Evolutionary conservation across 495 filamentous ascomycete species (phyloP), one percentile per base, ranked within the genome.

Genomic region (Daldinia concentrica): DNA sequence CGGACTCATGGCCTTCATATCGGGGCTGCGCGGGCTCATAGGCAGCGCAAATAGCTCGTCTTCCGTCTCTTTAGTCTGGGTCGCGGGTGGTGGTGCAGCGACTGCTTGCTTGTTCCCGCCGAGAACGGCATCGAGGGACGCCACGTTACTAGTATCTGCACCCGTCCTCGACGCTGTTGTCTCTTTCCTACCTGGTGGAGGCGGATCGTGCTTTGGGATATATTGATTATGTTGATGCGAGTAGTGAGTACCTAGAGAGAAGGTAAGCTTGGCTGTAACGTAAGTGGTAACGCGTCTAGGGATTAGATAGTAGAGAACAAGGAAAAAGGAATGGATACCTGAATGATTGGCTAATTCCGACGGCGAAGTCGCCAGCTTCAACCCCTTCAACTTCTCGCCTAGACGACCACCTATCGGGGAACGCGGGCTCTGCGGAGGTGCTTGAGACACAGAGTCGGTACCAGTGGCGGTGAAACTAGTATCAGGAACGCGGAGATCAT

Each of bases 1-100:
- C 7, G 91, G 91, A 71, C 91, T 94, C 32, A 59, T 66, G 57
- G 87, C 89, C 45, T 84, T 86, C 74, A 93, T 91, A 73, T 94
- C 92, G 0, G 93, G 92, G 65, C 90, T 91, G 34, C 91, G 86
- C 7, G 92, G 92, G 68, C 90, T 92, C 83, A 96, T 86, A 17
- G 91, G 90, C 58, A 94, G 86, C 19, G 92, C 92, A 74, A 95
- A 96, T 27, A 94, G 82, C 12, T 90, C 92, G 48, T 93, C 92
- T 72, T 92, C 88, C 4, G 81, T 85, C 9, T 89, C 87, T 8
- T 82, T 73, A 62, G 51, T 62, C 48, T 68, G 68, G 58, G 71
- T 79, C 24, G 61, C 58, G 8, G 32, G 77, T 50, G 74, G 54
- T 51, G 76, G 79, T 7, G 72, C 59, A 27, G 78, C 8, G n/a